These are phyloP conservation scores for Solanum pimpinellifolium DNA, from an alignment of 257 asterid genomes.

Conservation along the genomic window DNA sequence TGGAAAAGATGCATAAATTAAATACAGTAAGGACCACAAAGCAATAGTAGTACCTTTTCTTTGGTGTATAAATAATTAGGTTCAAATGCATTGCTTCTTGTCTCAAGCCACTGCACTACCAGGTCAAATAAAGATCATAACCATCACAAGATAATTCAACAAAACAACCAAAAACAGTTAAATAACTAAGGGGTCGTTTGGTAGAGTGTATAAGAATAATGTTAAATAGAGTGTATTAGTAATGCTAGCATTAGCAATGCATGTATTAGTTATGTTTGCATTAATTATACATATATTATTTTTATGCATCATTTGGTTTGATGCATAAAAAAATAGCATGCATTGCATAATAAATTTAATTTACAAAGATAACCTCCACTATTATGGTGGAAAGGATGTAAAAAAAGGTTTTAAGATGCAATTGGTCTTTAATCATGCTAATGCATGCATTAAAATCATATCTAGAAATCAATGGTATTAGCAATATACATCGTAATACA, in stretches of 20 bases:
- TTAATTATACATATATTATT: too few relatives aligned
- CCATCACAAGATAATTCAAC: background rate
- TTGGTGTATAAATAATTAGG: slow-evolving; percentile 78
- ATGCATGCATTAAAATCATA: background rate
- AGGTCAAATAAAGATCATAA: slow-evolving; percentile 22
- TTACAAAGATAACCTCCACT: background rate
- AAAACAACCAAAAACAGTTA: background rate
- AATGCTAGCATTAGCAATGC: background rate
- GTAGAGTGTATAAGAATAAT: background rate
- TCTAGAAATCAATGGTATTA: background rate
- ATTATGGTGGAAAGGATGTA: background rate
- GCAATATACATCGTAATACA: background rate
- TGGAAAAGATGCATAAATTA: background rate
- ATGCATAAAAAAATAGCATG: background rate
- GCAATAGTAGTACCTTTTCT: slow-evolving; percentile 58
- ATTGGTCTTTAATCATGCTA: background rate
- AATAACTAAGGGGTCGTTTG: background rate
- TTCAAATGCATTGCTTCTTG: slow-evolving; percentile 79
- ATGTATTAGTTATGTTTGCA: too few relatives aligned
- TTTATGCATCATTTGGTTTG: background rate
- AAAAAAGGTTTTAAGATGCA: background rate
- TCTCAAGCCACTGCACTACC: slow-evolving; percentile 94
- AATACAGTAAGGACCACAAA: background rate
- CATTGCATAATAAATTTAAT: background rate
- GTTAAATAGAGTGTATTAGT: background rate